Evolutionary conservation across 129 eudicot genomes (phyloP), one percentile per base, ranked within the genome.

Genomic region (Lonicera japonica): DNA sequence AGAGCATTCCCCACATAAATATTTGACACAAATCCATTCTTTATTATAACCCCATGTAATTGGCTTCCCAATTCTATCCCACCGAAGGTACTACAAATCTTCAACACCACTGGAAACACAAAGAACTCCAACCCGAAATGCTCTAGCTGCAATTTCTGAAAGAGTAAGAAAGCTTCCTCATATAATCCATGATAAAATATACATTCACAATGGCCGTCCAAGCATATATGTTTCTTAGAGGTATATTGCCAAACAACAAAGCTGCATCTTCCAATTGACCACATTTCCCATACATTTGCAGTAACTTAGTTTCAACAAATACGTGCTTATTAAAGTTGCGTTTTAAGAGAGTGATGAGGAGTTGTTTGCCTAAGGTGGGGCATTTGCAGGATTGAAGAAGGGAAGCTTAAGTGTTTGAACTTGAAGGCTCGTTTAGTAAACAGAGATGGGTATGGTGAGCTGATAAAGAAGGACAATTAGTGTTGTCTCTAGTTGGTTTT

Each of bases 1-100:
- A 80, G 61, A 41, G 71, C 74, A 71, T 80, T 80, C 41, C 75
- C 81, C 51, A 80, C 85, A 43, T 75, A 80, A 24, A 66, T 9
- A 75, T 80, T 77, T 9, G 60, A 62, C 48, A 54, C 59, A 63
- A 75, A 70, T 20, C 80, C 80, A 51, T 25, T 39, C 58, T 75
- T 75, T 5, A 61, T 54, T 52, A 70, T 68, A 25, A 67, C 7
- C 46, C 80, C 84, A 67, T 75, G 81, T 20, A 80, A 45, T 36
- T 75, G 81, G 67, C 69, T 74, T 63, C 85, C 81, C 38, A 75
- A 56, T 52, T 64, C 75, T n/a, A 74, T 38, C 62, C 74, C 68
- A 9, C 80, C 81, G 43, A 62, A 47, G 15, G 75, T 78, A 80
- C 68, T 1, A 58, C 75, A 70, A 60, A 80, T 71, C 81, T 70